Conservation (phyloP, 192 early-diverging fungal genomes). For the Entomortierella chlamydospora region DNA sequence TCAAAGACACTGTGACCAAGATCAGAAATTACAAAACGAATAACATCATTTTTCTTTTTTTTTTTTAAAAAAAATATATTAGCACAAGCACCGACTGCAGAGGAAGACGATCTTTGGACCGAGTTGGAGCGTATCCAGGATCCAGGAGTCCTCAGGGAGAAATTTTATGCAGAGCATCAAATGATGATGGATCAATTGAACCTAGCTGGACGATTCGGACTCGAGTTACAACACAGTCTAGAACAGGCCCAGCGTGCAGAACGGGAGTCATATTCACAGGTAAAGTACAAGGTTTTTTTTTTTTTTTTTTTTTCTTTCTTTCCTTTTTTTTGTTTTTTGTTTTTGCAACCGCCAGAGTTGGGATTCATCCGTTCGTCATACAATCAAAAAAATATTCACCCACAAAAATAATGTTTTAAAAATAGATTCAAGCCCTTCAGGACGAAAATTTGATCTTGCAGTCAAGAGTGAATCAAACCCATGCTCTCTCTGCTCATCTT, state of each 20-base stretch:
- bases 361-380: no score
- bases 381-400: no score
- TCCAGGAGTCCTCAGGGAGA: conserved; percentile 53
- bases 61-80: neutral
- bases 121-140: conserved; percentile 35
- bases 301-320: conserved; percentile 3
- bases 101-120: conserved; percentile 36
- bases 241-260: conserved; percentile 61
- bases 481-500: conserved; percentile 50
- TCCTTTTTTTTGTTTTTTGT: neutral
- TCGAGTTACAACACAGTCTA: conserved; percentile 59
- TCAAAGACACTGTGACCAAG: no score
- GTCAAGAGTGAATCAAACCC: conserved; percentile 46
- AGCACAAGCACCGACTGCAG: conserved; percentile 24
- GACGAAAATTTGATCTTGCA: conserved; percentile 56
- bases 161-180: conserved; percentile 59
- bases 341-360: no score
- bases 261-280: conserved; percentile 54
- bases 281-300: conserved; percentile 23
- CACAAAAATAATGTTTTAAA: conserved; percentile 1
- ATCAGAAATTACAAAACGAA: no score
- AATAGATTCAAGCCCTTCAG: conserved; percentile 53
- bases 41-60: neutral
- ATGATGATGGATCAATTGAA: conserved; percentile 63
- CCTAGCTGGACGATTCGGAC: conserved; percentile 66